Base-by-base conservation (phyloP, 306 rosid genomes). In the Herpetospermum pedunculosum region DNA sequence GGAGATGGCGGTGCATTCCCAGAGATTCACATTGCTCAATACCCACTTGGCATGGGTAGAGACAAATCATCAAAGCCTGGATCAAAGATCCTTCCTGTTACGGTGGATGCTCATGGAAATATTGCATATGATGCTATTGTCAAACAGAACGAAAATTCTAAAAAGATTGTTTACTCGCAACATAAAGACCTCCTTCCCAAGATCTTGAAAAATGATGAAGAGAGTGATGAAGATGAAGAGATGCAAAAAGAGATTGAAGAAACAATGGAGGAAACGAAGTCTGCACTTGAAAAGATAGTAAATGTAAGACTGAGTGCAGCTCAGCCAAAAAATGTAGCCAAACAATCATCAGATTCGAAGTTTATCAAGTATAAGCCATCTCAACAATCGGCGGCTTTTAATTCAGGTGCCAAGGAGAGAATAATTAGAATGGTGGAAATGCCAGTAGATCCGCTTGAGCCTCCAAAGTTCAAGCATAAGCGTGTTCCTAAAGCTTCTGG, bases 381-480 rank as follows among this genome's bases (percentile, higher is more conserved):
- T 0, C 97, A 90, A 70, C 96, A 93, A 77, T 83, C 88, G 0
- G 85, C 85, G 0, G 97, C 98, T 4, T 93, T 90, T 75, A 93
- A 90, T 80, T 89, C 94, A 0, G 94, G 98, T 12, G 97, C 96
- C 0, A 90, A 85, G 69, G 97, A 90, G 83, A 87, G 98, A 83
- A 87, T 92, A 40, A 88, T 92, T 52, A 87, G 94, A 78, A 89
- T 93, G 98, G 88, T 85, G 57, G 93, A 90, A 85, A 90, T 87
- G 97, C 97, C 92, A 0, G 96, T 89, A 73, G 97, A 93, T 80
- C 97, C 98, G 7, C 93, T 92, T 34, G 96, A 92, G 81, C 97
- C 98, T 28, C 97, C 96, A 0, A 90, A 93, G 84, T 90, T 93
- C 75, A 93, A 90, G 87, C 94, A 93, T 65, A 93, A 93, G 91